Evolutionary conservation across 23 red algal species (phyloP), one percentile per base, ranked within the genome.

Genomic region (Gracilariopsis chorda): DNA sequence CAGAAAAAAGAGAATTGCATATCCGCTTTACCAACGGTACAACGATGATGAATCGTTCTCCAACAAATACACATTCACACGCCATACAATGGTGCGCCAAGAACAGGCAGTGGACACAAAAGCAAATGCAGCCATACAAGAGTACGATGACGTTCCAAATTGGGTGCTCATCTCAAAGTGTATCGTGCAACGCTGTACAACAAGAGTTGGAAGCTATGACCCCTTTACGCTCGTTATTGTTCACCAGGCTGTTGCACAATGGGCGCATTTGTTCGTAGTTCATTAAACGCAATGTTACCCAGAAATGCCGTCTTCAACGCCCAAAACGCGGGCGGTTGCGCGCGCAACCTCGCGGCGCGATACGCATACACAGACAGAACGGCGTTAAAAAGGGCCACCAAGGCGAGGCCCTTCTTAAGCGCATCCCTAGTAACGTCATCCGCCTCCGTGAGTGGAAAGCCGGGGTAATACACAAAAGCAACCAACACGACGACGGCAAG

Each of bases 381-480:
- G 0, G 36, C 58, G 48, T 95, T 95, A 13, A 77, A 32, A 58
- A 63, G 14, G 20, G 9, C 58, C 25, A 74, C 61, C 46, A 88
- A 10, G 1, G 84, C 84, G 6, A 95, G 83, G 6, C 76, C 78
- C 20, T 39, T 83, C 77, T 92, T 89, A 11, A 95, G 21, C 40
- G 47, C 34, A 9, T 65, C 48, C 20, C 84, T 24, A 39, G 68
- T 56, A 11, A 65, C 16, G 33, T 90, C 85, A 19, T 36, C 57
- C 29, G 59, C 48, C 78, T 95, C 93, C 0, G 93, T 95, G 21
- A 95, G 82, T 7, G 87, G 88, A 65, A 95, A 95, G 28, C 93
- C 93, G 5, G 93, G 93, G 45, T 95, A 95, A 59, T 95, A 88
- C 28, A 95, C 51, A 78, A 95, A 95, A 5, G 86, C 67, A 76